Evolutionary conservation across 495 filamentous ascomycete species (phyloP).

Genomic region (Daldinia concentrica): DNA sequence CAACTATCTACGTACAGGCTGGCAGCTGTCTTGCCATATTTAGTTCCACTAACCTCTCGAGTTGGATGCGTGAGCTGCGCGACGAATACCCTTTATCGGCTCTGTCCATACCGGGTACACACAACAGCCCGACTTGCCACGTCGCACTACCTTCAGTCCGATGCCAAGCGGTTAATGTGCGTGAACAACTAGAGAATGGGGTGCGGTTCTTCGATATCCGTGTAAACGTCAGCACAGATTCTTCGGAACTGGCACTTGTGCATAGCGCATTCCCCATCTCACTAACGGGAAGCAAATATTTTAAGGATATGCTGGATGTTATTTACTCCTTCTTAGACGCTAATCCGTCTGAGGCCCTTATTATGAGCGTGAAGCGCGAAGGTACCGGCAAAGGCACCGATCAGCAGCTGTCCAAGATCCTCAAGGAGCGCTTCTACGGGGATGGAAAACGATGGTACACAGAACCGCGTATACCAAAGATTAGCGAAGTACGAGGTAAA

Average conservation of each 20-base stretch:
- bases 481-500: conserved; percentile 84
- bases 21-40: conserved; percentile 77
- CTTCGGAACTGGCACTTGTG: conserved; percentile 72
- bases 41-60: conserved; percentile 72
- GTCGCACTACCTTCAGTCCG: conserved; percentile 89
- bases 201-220: conserved; percentile 95
- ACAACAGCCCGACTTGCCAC: conserved; percentile 89
- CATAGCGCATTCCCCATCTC: conserved; percentile 59
- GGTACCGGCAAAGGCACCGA: conserved; percentile 83
- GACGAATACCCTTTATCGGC: conserved; percentile 76
- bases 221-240: conserved; percentile 71
- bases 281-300: conserved; percentile 68
- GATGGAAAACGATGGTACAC: conserved; percentile 77
- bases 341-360: conserved; percentile 82
- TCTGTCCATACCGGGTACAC: conserved; percentile 92
- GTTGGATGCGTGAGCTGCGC: conserved; percentile 82
- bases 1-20: conserved; percentile 73
- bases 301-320: conserved; percentile 74
- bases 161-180: conserved; percentile 83
- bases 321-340: conserved; percentile 77
- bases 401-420: conserved; percentile 74
- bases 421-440: conserved; percentile 74
- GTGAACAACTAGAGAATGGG: conserved; percentile 84
- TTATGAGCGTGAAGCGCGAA: conserved; percentile 92
- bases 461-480: conserved; percentile 76